Base-by-base conservation (phyloP, 176 grass and related monocot genomes). In the Tillandsia leiboldiana region DNA sequence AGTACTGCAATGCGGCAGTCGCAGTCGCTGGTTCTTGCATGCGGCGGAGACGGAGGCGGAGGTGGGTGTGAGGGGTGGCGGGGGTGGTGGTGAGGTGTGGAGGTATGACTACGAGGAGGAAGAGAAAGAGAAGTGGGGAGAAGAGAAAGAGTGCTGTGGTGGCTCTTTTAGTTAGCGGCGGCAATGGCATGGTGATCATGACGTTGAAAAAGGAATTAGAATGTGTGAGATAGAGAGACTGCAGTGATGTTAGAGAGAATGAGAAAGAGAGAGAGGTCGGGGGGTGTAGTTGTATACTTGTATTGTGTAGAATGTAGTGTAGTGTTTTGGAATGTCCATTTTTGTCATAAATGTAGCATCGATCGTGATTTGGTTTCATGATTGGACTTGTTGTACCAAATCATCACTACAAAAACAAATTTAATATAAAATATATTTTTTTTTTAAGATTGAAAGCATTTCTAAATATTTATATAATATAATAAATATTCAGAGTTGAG, bases 1-100 rank as follows among this genome's bases (percentile, higher is more conserved):
- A 96, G 64, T 89, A 85, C 63, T 62, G 71, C 1, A 78, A 80
- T 51, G 86, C 80, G 52, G 79, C 77, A 9, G 80, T 57, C 49
- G 70, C 77, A 42, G 33, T 42, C 33, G 33, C 33, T 6, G 33
- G 7, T 5, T 42, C 33, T 42, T 42, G 33, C 56, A 22, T 10
- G 7, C 22, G 15, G 8, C 22, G n/a, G 56, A 23, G 10, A 10
- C 50, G 56, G 56, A 26, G 17, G 1, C 9, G 17, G 15, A 6
- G 58, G 42, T 12, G 71, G 71, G 1, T 3, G 71, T 2, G 1
- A 5, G 10, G 3, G 14, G 9, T 10, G 53, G 24, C 13, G 24
- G 8, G 26, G 10, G n/a, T 15, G 14, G 12, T 42, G 15, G 27
- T 5, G 70, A 6, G 56, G 15, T 59, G 12, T 59, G 12, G 20